Conservation (phyloP, 805 yeast species). For the Yarrowia bubula region DNA sequence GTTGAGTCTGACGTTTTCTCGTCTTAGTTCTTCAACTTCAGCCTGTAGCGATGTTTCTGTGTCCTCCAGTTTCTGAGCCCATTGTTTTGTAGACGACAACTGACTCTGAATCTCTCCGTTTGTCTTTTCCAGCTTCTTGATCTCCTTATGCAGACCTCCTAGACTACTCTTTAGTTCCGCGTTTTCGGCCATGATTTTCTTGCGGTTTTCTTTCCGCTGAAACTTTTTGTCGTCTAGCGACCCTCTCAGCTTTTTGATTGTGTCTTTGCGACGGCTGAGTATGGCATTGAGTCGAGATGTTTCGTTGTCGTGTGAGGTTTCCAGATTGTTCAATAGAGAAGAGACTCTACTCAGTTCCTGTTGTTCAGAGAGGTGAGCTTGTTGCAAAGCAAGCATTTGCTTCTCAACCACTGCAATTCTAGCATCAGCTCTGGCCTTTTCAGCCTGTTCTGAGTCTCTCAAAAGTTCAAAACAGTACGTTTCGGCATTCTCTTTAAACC, state of each 20-base stretch:
- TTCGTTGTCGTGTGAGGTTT: background rate
- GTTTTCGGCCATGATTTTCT: slow-evolving; percentile 16
- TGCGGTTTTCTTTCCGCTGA: slow-evolving; percentile 10
- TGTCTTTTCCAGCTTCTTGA: slow-evolving; percentile 5
- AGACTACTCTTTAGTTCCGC: slow-evolving; percentile 1
- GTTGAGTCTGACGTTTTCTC: slow-evolving; percentile 10
- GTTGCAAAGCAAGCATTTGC: background rate
- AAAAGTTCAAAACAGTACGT: slow-evolving; percentile 18
- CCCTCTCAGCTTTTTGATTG: background rate
- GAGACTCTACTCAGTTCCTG: slow-evolving; percentile 1
- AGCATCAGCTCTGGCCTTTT: slow-evolving; percentile 4
- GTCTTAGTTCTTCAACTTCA: slow-evolving; percentile 1
- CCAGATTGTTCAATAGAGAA: background rate
- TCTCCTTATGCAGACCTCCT: background rate
- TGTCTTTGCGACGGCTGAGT: slow-evolving; percentile 1
- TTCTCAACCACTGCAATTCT: slow-evolving; percentile 2
- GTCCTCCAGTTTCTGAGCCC: slow-evolving; percentile 6
- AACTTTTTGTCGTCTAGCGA: slow-evolving; percentile 11
- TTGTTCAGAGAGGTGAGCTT: background rate
- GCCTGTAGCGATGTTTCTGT: background rate
- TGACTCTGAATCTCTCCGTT: slow-evolving; percentile 14
- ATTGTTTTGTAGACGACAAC: background rate
- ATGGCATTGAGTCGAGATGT: background rate
- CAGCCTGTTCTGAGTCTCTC: slow-evolving; percentile 2
- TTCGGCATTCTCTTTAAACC: slow-evolving; percentile 11